A percentile compares a stretch with the other conserved stretches of the same genome.
Evolutionary conservation across 768 basidiomycete genomes (phyloP).

Genomic region (Steccherinum ochraceum): DNA sequence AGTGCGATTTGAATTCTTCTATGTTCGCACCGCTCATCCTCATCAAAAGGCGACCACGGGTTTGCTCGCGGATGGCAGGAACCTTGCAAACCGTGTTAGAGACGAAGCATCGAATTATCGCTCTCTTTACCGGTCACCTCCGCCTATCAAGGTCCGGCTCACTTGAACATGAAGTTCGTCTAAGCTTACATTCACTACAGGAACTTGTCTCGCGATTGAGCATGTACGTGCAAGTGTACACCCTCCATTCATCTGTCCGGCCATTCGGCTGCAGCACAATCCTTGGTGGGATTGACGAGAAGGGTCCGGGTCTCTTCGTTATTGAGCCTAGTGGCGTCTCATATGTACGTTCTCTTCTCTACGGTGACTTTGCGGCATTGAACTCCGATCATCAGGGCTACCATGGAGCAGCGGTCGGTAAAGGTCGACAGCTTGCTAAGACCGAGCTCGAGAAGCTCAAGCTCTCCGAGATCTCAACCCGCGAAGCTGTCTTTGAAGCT

Average conservation of each 20-base stretch:
- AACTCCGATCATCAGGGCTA: constrained; percentile 59
- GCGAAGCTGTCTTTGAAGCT: constrained; percentile 87
- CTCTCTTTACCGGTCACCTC: constrained; percentile 63
- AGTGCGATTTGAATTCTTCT: too few species aligned
- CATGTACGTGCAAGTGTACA: constrained; percentile 91
- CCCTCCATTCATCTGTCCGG: constrained; percentile 94
- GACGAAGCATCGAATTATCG: constrained; percentile 77
- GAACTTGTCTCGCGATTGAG: constrained; percentile 71
- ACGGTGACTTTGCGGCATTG: not conserved
- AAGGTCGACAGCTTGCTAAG: constrained; percentile 96
- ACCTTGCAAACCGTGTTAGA: constrained; percentile 76
- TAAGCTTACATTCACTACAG: too few species aligned
- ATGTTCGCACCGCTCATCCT: not conserved
- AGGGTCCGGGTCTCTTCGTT: constrained; percentile 80
- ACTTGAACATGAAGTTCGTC: too few species aligned
- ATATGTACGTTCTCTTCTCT: constrained; percentile 47
- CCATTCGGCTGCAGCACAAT: constrained; percentile 96
- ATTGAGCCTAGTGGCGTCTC: constrained; percentile 94
- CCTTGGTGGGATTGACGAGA: constrained; percentile 82
- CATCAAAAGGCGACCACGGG: constrained; percentile 79
- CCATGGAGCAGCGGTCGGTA: constrained; percentile 93
- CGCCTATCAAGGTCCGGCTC: constrained; percentile 68
- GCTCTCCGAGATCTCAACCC: constrained; percentile 67
- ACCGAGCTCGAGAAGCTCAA: constrained; percentile 97
- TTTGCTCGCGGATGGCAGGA: constrained; percentile 87